phyloP scores from a whole-genome alignment of 75 land plant species.

The Cryptomeria japonica region DNA sequence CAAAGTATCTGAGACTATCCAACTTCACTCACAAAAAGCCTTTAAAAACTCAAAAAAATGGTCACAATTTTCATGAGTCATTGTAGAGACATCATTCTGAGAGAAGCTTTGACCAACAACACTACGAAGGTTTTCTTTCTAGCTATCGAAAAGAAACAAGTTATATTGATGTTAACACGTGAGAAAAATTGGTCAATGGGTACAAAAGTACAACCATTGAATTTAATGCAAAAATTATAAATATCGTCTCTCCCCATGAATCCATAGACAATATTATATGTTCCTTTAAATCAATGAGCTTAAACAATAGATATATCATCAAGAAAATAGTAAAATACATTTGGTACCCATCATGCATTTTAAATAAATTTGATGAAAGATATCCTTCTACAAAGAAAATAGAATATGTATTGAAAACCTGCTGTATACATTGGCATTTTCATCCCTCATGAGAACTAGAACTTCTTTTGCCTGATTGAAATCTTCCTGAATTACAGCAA shows the following conservation, averaged over 20 bases:
- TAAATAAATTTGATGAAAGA: background rate
- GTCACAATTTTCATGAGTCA: background rate
- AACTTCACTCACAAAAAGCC: background rate
- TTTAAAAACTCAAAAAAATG: background rate
- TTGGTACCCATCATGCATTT: background rate
- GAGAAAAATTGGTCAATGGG: background rate
- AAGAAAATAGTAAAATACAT: background rate
- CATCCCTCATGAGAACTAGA: slow-evolving; percentile 37
- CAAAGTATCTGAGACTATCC: background rate
- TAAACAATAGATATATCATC: background rate
- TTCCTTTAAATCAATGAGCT: background rate
- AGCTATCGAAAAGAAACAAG: background rate
- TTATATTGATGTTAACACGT: background rate
- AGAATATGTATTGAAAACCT: background rate
- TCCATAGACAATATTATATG: background rate
- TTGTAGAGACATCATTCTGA: background rate
- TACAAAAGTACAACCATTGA: background rate
- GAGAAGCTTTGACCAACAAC: background rate
- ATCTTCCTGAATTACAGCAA: slow-evolving; percentile 69
- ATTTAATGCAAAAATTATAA: background rate
- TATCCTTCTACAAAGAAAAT: background rate
- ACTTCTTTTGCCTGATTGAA: slow-evolving; percentile 21
- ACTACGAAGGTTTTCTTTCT: background rate
- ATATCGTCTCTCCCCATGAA: background rate
- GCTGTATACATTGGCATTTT: slow-evolving; percentile 13